Evolutionary conservation across 176 grass and related monocot species (phyloP), one percentile per base, ranked within the genome.

Genomic region (Pontederia paniculata): DNA sequence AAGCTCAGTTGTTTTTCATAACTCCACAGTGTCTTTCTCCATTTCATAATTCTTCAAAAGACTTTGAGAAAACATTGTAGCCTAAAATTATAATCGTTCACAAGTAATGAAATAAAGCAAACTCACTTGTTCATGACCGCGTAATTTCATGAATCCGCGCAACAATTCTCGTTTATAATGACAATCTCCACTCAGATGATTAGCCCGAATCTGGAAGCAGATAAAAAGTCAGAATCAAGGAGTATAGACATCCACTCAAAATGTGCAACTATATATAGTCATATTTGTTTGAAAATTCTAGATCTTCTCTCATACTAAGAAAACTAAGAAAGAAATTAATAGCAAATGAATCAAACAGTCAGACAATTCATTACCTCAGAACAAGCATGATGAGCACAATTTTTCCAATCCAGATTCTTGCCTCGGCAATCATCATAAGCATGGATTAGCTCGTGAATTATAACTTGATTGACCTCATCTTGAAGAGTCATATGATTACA

Each of bases 371-470:
- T 65, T 88, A 88, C 93, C 86, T 90, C 93, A 17, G 86, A 88
- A 75, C 93, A 97, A 76, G 83, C 93, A 79, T 97, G 86, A 64
- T 97, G 93, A 60, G 68, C 86, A 57, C 93, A 97, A 81, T 97
- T 90, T 53, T 22, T 81, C 86, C 86, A 88, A 50, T 90, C 69
- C 37, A 97, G 0, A 69, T 96, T 89, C 75, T 90, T 97, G 54
- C 16, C 60, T 60, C 84, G 74, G 0, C 93, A 97, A 44, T 90
- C 93, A 54, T 97, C 93, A 72, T 97, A 90, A 69, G 86, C 93
- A 77, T 97, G 86, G 71, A 97, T 73, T 62, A 97, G 70, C 48
- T 88, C 86, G 68, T 91, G 93, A 80, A 88, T 88, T 28, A 98
- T 1, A 52, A 81, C 56, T 69, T 84, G 93, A 52, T 60, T 78